Base-by-base conservation (phyloP, 2,329 filamentous ascomycete species). In the Arthroderma sp. region DNA sequence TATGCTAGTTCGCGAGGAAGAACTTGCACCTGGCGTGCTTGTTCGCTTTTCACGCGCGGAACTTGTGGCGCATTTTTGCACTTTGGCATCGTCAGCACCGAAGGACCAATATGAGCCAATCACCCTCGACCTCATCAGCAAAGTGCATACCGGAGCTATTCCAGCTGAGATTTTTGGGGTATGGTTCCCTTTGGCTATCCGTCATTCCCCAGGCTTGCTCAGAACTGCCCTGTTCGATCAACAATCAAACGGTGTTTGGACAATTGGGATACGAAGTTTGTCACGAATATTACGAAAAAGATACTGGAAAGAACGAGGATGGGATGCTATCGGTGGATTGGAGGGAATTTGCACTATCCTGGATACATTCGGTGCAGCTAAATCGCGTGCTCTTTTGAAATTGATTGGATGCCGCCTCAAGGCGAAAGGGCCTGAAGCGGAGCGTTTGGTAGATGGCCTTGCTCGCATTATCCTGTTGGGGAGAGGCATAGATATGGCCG, bases 181-280 rank as follows among this genome's bases (percentile, higher is more conserved):
- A n/a, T 47, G 46, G 46, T 42, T 47, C 9, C 42, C 41, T 4
- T 33, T 45, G 28, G 42, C 42, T 10, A 27, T 41, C 15, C 46
- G 36, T 22, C 32, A 34, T 38, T 44, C 22, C 11, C 41, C 46
- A 22, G 29, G 27, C 7, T 22, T 47, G 41, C 36, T 47, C 28
- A 40, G 29, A 27, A 6, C 31, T n/a, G 31, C 40, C 4, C 32
- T 47, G 11, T 7, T 44, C 6, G 46, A 47, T 6, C 40, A 32
- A 1, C 15, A 38, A 27, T 47, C 46, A 8, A n/a, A 41, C 8
- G 28, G 11, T 6, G 36, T 47, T 40, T 39, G 46, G 29, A 29
- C 15, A 9, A 11, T 15, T 10, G 46, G 41, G 11, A n/a, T 47
- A 9, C 15, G 29, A 38, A 10, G 28, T 5, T 28, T 47, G n/a